Conservation (phyloP, 164 flowering plant species). For the Saururus chinensis region DNA sequence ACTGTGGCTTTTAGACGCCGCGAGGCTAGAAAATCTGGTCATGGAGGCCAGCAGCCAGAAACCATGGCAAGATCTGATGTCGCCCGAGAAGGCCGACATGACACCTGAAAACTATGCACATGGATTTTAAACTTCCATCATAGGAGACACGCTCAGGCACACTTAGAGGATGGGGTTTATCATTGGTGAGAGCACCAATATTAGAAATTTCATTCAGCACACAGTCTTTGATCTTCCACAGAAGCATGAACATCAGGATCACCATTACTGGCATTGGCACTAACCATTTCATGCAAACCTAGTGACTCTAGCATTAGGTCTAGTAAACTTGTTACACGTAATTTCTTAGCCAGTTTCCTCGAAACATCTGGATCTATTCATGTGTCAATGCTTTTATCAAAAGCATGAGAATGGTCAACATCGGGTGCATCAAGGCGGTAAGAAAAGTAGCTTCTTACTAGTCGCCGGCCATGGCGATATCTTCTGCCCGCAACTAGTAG, state of each 20-base stretch:
- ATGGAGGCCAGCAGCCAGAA: too few relatives aligned
- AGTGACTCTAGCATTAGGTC: conserved; percentile 82
- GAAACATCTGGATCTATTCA: conserved; percentile 42
- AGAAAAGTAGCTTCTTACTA: too few relatives aligned
- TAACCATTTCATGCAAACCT: conserved; percentile 84
- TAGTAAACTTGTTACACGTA: conserved; percentile 47
- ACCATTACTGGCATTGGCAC: conserved; percentile 46
- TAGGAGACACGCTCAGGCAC: conserved; percentile 22
- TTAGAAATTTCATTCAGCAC: conserved; percentile 61
- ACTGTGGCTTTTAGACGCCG: too few relatives aligned
- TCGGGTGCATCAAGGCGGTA: too few relatives aligned
- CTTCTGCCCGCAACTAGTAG: too few relatives aligned
- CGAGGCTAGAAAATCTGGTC: too few relatives aligned
- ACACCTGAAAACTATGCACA: too few relatives aligned
- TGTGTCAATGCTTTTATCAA: conserved; percentile 28
- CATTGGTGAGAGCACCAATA: conserved; percentile 24
- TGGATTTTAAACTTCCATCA: conserved; percentile 13
- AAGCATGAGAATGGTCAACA: conserved; percentile 44
- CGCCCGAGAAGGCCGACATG: too few relatives aligned
- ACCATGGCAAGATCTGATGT: too few relatives aligned
- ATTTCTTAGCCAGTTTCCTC: conserved; percentile 52
- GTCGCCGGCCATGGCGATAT: too few relatives aligned
- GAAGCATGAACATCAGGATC: conserved; percentile 84
- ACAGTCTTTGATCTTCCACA: conserved; percentile 73
- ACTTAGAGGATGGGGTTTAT: too few relatives aligned